Base-by-base conservation (phyloP, 192 early-diverging fungal genomes). In the Polychytrium aggregatum region DNA sequence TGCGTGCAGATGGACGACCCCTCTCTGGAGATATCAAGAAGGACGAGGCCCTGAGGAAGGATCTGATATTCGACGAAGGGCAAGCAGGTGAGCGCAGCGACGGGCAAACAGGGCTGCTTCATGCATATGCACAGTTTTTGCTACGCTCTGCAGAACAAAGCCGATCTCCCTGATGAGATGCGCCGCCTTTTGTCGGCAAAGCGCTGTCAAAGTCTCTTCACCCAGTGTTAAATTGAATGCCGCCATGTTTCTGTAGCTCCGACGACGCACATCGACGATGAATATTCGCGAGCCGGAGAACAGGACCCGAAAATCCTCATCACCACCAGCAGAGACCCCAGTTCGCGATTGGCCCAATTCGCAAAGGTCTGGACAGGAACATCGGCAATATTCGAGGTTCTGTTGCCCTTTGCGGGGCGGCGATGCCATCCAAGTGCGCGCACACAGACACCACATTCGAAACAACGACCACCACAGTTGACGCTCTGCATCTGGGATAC, bases 231-330 rank as follows among this genome's bases (percentile, higher is more conserved):
- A n/a, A n/a, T n/a, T n/a, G n/a, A n/a, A n/a, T n/a, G n/a, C n/a
- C n/a, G n/a, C n/a, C 17, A 10, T 54, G 25, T 13, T 36, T 43
- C 18, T 9, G 3, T 30, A 85, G 76, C 51, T 16, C 82, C 81
- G 7, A 70, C 74, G 5, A 76, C 81, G 9, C 90, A 94, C 55
- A 82, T 90, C 42, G 95, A 98, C 70, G 92, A 98, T 52, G 95
- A 98, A 76, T 98, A 98, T 62, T 80, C 92, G 13, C 79, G 80
- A 17, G 91, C 92, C 14, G 95, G 95, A 37, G 75, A 86, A 34
- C 82, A 70, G 43, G 95, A 98, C 57, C 92, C 95, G 40, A 98
- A 98, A 56, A 78, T 98, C 16, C 64, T 98, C 17, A 87, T 98
- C 46, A 98, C 95, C 20, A 98, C 95, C 6, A 94, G 91, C 14